Evolutionary conservation across 768 basidiomycete genomes (phyloP).

Genomic region (Boletus rubropictus): DNA sequence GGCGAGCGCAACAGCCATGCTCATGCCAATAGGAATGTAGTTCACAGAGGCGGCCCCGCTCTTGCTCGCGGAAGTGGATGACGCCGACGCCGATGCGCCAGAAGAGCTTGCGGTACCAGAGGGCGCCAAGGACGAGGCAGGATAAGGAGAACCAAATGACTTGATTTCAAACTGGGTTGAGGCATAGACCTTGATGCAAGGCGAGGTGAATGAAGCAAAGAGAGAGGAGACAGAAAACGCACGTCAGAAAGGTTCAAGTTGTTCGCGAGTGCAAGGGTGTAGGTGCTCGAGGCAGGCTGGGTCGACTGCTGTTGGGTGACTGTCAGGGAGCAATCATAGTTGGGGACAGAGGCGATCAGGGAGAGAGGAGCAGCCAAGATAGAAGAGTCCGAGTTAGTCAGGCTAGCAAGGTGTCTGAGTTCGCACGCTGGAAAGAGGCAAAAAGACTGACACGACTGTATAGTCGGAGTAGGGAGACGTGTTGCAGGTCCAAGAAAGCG

Average conservation of each 20-base stretch:
- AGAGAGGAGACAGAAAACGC: constrained; percentile 20
- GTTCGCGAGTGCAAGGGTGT: constrained; percentile 47
- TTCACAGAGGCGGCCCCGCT: constrained; percentile 11
- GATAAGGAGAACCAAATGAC: constrained; percentile 48
- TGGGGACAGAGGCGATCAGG: constrained; percentile 46
- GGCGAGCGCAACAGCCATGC: constrained; percentile 25
- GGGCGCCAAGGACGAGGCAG: constrained; percentile 30
- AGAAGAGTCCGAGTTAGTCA: constrained; percentile 39
- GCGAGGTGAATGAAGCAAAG: too few species aligned
- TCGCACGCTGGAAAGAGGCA: constrained; percentile 3
- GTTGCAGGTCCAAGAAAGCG: constrained; percentile 54
- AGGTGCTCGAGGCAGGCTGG: constrained; percentile 41
- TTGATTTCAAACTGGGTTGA: constrained; percentile 56
- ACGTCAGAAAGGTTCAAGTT: constrained; percentile 49
- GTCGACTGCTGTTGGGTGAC: constrained; percentile 43
- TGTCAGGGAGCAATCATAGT: constrained; percentile 53
- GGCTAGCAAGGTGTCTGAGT: too few species aligned
- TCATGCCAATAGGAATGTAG: constrained; percentile 26
- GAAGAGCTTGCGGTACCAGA: constrained; percentile 24
- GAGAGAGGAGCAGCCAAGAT: constrained; percentile 35
- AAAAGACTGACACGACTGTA: constrained; percentile 38
- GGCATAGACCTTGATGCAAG: constrained; percentile 48
- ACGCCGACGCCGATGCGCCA: constrained; percentile 14
- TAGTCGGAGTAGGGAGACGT: constrained; percentile 36
- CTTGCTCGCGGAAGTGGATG: constrained; percentile 13